These are phyloP conservation scores for Aspergillus persii DNA, from an alignment of 2,329 filamentous ascomycete species.

Conservation along the genomic window DNA sequence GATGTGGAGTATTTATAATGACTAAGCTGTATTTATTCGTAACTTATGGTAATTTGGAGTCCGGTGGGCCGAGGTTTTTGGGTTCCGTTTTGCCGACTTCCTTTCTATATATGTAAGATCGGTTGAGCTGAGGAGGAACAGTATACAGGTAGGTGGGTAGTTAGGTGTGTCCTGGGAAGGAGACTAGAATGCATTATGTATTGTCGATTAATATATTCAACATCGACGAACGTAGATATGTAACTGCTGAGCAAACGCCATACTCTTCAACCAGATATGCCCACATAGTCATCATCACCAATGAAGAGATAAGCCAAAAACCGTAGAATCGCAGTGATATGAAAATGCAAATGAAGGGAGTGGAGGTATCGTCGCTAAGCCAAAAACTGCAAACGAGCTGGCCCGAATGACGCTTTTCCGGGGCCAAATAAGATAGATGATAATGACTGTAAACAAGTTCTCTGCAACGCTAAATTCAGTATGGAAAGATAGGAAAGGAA, in stretches of 20 bases:
- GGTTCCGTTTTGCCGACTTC: too few relatives aligned
- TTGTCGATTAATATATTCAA: neutral
- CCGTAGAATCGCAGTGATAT: constrained; percentile 3
- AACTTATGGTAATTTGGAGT: too few relatives aligned
- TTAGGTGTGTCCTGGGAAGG: too few relatives aligned
- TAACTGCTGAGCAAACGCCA: constrained; percentile 17
- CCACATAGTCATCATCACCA: constrained; percentile 8
- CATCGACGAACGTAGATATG: neutral
- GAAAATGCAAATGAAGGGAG: constrained; percentile 5
- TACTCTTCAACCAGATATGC: constrained; percentile 17
- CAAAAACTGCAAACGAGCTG: neutral
- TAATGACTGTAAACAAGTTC: neutral
- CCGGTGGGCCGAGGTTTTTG: too few relatives aligned
- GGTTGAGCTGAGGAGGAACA: too few relatives aligned
- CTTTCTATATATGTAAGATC: too few relatives aligned
- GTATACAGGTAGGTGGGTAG: too few relatives aligned
- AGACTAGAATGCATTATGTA: too few relatives aligned
- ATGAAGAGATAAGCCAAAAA: too few relatives aligned
- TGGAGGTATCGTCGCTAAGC: constrained; percentile 5
- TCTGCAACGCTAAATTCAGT: constrained; percentile 2
- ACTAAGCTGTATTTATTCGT: too few relatives aligned
- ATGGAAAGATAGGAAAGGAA: constrained; percentile 4
- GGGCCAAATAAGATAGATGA: neutral
- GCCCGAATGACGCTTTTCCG: neutral
- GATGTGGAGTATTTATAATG: too few relatives aligned